These are phyloP conservation scores for Mortierella sp. DNA, from an alignment of 371 early-diverging fungal genomes.

Conservation along the genomic window DNA sequence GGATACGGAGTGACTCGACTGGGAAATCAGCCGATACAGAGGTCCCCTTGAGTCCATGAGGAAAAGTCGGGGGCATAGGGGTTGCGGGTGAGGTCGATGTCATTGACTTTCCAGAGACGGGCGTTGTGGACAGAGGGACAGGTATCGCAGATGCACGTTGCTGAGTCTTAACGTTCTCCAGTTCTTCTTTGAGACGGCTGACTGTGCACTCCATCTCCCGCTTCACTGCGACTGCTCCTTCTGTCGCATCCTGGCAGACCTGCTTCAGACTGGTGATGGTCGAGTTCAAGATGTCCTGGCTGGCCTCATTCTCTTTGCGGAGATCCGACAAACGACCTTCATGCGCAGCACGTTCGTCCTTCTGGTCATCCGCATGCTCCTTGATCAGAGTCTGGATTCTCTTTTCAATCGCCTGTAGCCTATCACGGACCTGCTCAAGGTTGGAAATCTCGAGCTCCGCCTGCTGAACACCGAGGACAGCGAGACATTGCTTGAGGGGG, in stretches of 20 bases:
- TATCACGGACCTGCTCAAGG: slow-evolving; percentile 29
- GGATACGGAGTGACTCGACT: background rate
- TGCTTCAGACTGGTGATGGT: slow-evolving; percentile 36
- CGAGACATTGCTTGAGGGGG: slow-evolving; percentile 35
- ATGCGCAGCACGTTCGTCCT: background rate
- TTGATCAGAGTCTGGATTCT: slow-evolving; percentile 21
- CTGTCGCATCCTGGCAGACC: slow-evolving; percentile 23
- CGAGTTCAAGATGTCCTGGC: slow-evolving; percentile 26
- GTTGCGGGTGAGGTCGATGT: slow-evolving; percentile 21
- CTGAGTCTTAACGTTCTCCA: slow-evolving; percentile 28
- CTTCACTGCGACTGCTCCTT: slow-evolving; percentile 3
- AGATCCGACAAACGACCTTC: slow-evolving; percentile 13
- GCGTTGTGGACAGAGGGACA: slow-evolving; percentile 29
- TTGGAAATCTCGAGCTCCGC: slow-evolving; percentile 9
- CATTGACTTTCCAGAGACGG: background rate
- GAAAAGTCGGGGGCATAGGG: slow-evolving; percentile 19
- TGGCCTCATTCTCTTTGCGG: slow-evolving; percentile 29
- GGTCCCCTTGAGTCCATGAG: background rate
- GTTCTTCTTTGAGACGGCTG: slow-evolving; percentile 30
- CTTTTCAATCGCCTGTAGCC: slow-evolving; percentile 23
- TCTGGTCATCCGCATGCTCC: slow-evolving; percentile 16
- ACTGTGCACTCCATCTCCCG: slow-evolving; percentile 25
- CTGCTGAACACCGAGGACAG: slow-evolving; percentile 14
- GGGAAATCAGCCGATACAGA: background rate
- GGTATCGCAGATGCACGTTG: slow-evolving; percentile 41